Evolutionary conservation across 2,329 filamentous ascomycete species (phyloP).

Genomic region (Paradendryphiella salina): DNA sequence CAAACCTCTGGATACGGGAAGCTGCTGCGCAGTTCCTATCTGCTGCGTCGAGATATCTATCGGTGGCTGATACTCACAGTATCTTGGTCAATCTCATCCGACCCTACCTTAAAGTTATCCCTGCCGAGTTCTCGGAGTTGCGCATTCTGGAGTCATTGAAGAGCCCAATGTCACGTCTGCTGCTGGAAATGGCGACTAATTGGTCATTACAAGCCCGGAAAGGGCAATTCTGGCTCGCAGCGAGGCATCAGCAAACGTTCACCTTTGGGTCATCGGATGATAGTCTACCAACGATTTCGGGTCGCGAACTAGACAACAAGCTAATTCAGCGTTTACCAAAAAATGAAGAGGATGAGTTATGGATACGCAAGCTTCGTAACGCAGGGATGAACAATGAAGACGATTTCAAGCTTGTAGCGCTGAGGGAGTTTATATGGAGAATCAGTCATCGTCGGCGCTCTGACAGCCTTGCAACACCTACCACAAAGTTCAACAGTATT

Average conservation of each 20-base stretch:
- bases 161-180: slow-evolving; percentile 73
- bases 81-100: slow-evolving; percentile 78
- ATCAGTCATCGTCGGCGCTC: slow-evolving; percentile 72
- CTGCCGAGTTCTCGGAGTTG: slow-evolving; percentile 71
- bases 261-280: slow-evolving; percentile 64
- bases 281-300: slow-evolving; percentile 57
- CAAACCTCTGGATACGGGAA: slow-evolving; percentile 93
- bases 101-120: slow-evolving; percentile 76
- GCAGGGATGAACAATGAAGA: slow-evolving; percentile 82
- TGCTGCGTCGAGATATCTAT: slow-evolving; percentile 73
- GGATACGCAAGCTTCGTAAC: slow-evolving; percentile 82
- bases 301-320: slow-evolving; percentile 60
- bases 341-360: slow-evolving; percentile 92
- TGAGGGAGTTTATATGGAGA: slow-evolving; percentile 90
- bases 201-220: slow-evolving; percentile 84
- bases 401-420: slow-evolving; percentile 81
- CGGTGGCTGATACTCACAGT: slow-evolving; percentile 78
- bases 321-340: slow-evolving; percentile 67
- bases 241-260: slow-evolving; percentile 71
- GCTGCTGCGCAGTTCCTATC: slow-evolving; percentile 83
- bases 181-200: slow-evolving; percentile 81
- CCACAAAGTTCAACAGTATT: slow-evolving; percentile 65
- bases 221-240: slow-evolving; percentile 83
- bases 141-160: slow-evolving; percentile 80
- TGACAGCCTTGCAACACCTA: slow-evolving; percentile 48